These are phyloP conservation scores for Drechslerella stenobrocha DNA, from an alignment of 2,329 filamentous ascomycete species.

Conservation along the genomic window DNA sequence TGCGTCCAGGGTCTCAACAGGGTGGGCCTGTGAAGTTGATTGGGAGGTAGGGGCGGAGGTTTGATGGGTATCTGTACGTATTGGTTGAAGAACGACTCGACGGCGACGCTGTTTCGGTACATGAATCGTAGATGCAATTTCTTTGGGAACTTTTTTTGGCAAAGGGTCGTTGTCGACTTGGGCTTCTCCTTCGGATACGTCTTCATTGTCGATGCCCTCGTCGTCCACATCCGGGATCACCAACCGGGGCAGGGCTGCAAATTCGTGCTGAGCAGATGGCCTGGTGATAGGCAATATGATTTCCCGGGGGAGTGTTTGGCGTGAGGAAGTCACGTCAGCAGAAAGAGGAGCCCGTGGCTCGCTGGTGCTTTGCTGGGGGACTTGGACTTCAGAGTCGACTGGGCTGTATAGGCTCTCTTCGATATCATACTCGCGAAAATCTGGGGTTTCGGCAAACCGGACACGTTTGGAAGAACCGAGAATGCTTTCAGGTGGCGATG, in stretches of 20 bases:
- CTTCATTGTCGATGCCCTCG: constrained; percentile 16
- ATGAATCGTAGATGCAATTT: no score
- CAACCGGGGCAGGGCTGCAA: not conserved
- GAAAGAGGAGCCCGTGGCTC: no score
- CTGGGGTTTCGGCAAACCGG: constrained; percentile 26
- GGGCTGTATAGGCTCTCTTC: constrained; percentile 19
- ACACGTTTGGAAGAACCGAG: constrained; percentile 25
- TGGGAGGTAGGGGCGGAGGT: no score
- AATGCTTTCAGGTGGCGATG: constrained; percentile 21
- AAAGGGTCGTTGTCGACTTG: no score
- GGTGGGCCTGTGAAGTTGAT: not conserved
- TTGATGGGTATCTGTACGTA: no score
- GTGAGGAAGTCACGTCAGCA: no score
- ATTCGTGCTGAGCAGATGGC: not conserved
- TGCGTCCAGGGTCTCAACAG: not conserved
- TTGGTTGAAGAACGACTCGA: no score
- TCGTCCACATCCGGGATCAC: constrained; percentile 11
- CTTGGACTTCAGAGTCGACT: constrained; percentile 23
- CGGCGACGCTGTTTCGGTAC: no score
- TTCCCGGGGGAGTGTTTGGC: no score
- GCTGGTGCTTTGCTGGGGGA: constrained; percentile 3
- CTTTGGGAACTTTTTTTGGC: no score
- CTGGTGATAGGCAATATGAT: no score
- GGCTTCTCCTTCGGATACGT: constrained; percentile 2
- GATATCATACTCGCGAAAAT: constrained; percentile 18